Evolutionary conservation across 129 eudicot species (phyloP).

Genomic region (Helichrysum umbraculigerum): DNA sequence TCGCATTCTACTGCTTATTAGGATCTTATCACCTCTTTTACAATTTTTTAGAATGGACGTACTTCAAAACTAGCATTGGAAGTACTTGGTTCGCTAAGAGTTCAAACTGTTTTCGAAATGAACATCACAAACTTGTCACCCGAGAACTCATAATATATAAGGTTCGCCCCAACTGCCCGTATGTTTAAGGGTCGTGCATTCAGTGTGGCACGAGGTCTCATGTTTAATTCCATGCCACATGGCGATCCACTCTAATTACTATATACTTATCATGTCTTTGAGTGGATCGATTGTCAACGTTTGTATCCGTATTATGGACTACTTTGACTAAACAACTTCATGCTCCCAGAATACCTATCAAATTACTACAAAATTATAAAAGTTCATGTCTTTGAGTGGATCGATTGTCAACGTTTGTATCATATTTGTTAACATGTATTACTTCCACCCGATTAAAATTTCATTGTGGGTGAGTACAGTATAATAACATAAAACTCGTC

Average conservation of each 20-base stretch:
- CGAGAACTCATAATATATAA: no score
- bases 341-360: neutral
- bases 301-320: neutral
- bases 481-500: neutral
- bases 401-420: no score
- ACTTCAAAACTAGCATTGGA: neutral
- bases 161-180: no score
- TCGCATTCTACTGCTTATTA: neutral
- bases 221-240: no score
- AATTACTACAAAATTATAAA: neutral
- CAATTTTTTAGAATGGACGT: neutral
- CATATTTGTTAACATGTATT: neutral
- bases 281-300: no score
- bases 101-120: neutral
- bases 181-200: no score
- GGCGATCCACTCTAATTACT: no score
- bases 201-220: no score
- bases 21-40: neutral
- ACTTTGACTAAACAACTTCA: neutral
- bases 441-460: neutral
- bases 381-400: no score
- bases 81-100: neutral
- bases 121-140: no score
- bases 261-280: no score
- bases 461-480: neutral